Conservation (phyloP, 148 eudicot species). For the Spergularia marina region DNA sequence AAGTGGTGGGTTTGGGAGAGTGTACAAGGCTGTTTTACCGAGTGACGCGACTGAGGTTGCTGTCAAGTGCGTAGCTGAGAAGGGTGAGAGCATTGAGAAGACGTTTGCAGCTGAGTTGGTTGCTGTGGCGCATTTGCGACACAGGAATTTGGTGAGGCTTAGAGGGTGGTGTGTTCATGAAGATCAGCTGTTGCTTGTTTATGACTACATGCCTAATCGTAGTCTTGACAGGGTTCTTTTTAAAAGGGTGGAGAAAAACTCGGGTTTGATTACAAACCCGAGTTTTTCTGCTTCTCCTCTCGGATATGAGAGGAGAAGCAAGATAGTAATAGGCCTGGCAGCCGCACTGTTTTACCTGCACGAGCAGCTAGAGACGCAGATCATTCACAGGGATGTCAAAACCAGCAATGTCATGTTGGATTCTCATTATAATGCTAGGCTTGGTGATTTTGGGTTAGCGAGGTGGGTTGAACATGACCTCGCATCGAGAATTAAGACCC, state of each 20-base stretch:
- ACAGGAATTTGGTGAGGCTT: slow-evolving; percentile 82
- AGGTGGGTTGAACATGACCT: slow-evolving; percentile 86
- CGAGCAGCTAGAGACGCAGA: slow-evolving; percentile 90
- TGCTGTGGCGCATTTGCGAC: slow-evolving; percentile 95
- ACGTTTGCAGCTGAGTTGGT: slow-evolving; percentile 83
- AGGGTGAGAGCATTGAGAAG: slow-evolving; percentile 67
- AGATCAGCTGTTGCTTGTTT: slow-evolving; percentile 65
- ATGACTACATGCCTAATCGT: slow-evolving; percentile 92
- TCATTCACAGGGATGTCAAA: slow-evolving; percentile 90
- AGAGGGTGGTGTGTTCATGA: slow-evolving; percentile 95
- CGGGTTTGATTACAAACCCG: not conserved
- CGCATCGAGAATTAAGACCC: slow-evolving; percentile 32
- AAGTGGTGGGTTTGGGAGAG: slow-evolving; percentile 89
- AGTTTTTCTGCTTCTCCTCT: slow-evolving; percentile 24
- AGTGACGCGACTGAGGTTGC: slow-evolving; percentile 78
- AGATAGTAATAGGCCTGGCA: slow-evolving; percentile 62
- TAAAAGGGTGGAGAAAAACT: slow-evolving; percentile 19
- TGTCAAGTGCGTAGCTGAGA: slow-evolving; percentile 77
- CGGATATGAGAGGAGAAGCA: slow-evolving; percentile 50
- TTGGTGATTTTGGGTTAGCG: slow-evolving; percentile 93
- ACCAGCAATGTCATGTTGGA: slow-evolving; percentile 98
- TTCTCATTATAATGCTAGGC: slow-evolving; percentile 69
- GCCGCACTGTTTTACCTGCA: slow-evolving; percentile 83
- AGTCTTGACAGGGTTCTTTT: slow-evolving; percentile 84
- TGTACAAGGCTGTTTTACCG: slow-evolving; percentile 65